Percentiles rank a stretch among this genome's conserved stretches.
phyloP scores from a whole-genome alignment of 2,329 filamentous ascomycete genomes.

The Pleomassaria siparia region DNA sequence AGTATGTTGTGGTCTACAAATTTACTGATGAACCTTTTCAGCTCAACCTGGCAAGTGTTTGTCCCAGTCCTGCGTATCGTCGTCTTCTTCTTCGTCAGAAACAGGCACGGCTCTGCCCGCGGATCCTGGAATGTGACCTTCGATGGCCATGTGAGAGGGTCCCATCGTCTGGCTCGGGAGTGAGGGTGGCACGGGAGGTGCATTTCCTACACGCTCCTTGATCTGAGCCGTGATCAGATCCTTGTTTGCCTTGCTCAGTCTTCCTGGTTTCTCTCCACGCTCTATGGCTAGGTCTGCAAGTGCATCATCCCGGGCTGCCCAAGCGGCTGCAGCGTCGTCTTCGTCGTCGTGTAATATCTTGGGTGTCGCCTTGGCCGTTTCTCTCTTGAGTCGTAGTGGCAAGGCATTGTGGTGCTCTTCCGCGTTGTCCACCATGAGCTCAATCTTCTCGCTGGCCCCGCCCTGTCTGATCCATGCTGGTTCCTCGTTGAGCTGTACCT shows the following conservation, averaged over 20 bases:
- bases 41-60: constrained; percentile 27
- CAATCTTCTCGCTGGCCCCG: constrained; percentile 39
- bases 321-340: constrained; percentile 34
- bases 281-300: constrained; percentile 47
- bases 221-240: constrained; percentile 36
- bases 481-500: constrained; percentile 82
- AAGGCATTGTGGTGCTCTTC: constrained; percentile 28
- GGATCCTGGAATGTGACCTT: constrained; percentile 40
- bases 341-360: constrained; percentile 26
- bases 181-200: constrained; percentile 28
- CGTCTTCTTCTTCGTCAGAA: constrained; percentile 19
- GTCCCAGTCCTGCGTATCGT: constrained; percentile 38
- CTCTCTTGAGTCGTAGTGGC: constrained; percentile 32
- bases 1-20: not conserved
- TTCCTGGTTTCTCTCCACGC: constrained; percentile 45
- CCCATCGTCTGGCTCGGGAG: constrained; percentile 14
- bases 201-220: constrained; percentile 27
- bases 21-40: not conserved
- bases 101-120: constrained; percentile 10
- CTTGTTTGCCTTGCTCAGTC: constrained; percentile 32
- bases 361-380: constrained; percentile 5
- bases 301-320: constrained; percentile 37
- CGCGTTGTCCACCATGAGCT: constrained; percentile 43
- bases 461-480: constrained; percentile 80
- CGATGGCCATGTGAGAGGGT: constrained; percentile 39